Conservation (phyloP, 1,284 basidiomycete genomes). For the Rugosomyces carneus region DNA sequence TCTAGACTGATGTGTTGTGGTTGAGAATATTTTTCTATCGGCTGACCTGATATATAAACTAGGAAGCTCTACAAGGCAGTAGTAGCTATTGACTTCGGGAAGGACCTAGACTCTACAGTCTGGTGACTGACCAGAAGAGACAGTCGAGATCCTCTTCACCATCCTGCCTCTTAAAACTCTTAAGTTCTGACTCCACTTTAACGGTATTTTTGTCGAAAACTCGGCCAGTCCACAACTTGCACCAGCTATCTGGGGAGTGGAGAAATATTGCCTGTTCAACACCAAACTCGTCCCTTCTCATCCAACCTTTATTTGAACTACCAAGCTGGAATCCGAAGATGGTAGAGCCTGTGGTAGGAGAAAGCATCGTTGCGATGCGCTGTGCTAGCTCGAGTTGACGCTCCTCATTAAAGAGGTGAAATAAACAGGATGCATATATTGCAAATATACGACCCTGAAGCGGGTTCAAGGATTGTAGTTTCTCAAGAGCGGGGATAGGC, state of each 20-base stretch:
- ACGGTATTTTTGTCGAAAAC: conserved; percentile 23
- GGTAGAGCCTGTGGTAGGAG: conserved; percentile 17
- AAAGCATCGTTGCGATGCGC: conserved; percentile 26
- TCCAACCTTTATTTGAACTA: conserved; percentile 18
- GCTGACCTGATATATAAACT: too few relatives aligned
- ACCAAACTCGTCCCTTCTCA: not conserved
- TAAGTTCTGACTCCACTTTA: conserved; percentile 18
- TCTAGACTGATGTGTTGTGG: too few relatives aligned
- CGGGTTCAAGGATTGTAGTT: conserved; percentile 33
- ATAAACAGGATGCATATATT: conserved; percentile 40
- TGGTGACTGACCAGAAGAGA: conserved; percentile 14
- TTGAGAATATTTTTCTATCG: too few relatives aligned
- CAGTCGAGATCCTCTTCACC: conserved; percentile 2
- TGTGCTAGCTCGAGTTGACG: conserved; percentile 35
- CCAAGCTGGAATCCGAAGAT: conserved; percentile 20
- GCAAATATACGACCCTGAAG: conserved; percentile 37
- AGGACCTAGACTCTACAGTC: too few relatives aligned
- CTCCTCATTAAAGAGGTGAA: conserved; percentile 44
- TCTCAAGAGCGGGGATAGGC: conserved; percentile 22
- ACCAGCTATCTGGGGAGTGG: conserved; percentile 33
- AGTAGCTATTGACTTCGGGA: too few relatives aligned
- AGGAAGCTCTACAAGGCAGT: too few relatives aligned
- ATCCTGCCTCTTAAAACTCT: conserved; percentile 8
- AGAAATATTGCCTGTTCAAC: conserved; percentile 21
- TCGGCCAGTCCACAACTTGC: conserved; percentile 28